Base-by-base conservation (phyloP, 176 grass and related monocot genomes). In the Zoysia japonica region DNA sequence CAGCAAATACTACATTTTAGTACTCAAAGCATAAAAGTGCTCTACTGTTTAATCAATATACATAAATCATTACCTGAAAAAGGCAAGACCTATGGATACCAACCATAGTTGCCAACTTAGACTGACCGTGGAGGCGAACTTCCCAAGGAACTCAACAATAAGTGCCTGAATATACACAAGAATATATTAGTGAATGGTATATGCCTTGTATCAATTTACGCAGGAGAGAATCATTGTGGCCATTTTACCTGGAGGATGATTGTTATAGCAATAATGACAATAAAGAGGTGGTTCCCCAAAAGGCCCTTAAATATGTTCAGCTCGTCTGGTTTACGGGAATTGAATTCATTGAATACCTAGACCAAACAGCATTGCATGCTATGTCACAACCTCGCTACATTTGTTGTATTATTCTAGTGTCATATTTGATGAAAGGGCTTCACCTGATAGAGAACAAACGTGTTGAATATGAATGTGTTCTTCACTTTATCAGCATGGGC, bases 391-490 rank as follows among this genome's bases (percentile, higher is more conserved):
- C 48, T 43, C 45, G 52, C 0, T 13, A 15, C 6, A 61, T 47
- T 53, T 61, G 10, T 5, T 75, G 35, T 20, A 81, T 37, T 41
- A 78, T 75, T 38, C 45, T n/a, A 0, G 11, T 38, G 68, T 70
- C 49, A 78, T 1, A 81, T 11, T 68, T 57, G 71, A 64, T 2
- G 10, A 71, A 84, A 68, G 64, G 36, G 41, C 44, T 82, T 85
- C 80, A 95, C 96, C 67, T 99, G 96, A 35, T 90, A 99, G 17
- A 99, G 89, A 65, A 99, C 96, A 80, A 99, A 99, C 4, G 96
- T 89, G 78, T 95, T 99, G 68, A 99, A 99, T 81, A 99, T 99
- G 68, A 99, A 95, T 2, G 92, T 93, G 75, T 99, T 93, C 87
- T 95, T 99, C 45, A 84, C 82, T 88, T 86, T 85, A 67, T 95